Evolutionary conservation across 345 rosid species (phyloP), one percentile per base, ranked within the genome.

Genomic region (Erucastrum elatum): DNA sequence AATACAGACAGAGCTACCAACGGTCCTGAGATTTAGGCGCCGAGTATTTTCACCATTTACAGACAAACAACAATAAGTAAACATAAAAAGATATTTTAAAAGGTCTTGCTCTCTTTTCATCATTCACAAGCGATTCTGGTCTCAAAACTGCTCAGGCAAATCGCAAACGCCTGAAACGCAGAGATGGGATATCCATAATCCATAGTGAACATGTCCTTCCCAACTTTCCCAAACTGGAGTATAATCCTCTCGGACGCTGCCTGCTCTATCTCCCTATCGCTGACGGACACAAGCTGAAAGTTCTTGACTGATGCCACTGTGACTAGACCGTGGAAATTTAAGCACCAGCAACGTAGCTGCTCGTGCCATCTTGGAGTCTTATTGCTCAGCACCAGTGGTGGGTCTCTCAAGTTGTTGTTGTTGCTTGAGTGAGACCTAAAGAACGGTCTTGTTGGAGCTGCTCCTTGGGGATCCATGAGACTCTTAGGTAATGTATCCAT

Each of bases 281-380:
- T 75, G 56, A 89, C 85, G 9, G 94, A 86, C 46, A 87, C 90
- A 69, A 91, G 80, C 79, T 91, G 96, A 75, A 91, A 89, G 77
- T 91, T 91, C 75, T 91, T 91, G 27, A 91, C 91, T 0, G 96
- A 91, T 37, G 96, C 96, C 61, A 91, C 89, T 0, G 93, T 91
- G 33, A 91, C 96, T 46, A 92, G 84, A 16, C 96, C 96, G 49
- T 87, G 87, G 80, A 91, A 91, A 74, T 91, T 91, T 74, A 89
- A 77, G 84, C 96, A 89, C 96, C 93, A 91, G 72, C 93, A 91
- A 35, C 88, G 93, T 35, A 89, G 88, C 76, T 91, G 93, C 75
- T 87, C 93, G n/a, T 91, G 96, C 93, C 96, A 91, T 76, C 93
- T 79, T 44, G 94, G 96, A 34, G 92, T 77, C 87, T 89, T 91